phyloP scores from a whole-genome alignment of 495 filamentous ascomycete genomes.

The Podospora comata region DNA sequence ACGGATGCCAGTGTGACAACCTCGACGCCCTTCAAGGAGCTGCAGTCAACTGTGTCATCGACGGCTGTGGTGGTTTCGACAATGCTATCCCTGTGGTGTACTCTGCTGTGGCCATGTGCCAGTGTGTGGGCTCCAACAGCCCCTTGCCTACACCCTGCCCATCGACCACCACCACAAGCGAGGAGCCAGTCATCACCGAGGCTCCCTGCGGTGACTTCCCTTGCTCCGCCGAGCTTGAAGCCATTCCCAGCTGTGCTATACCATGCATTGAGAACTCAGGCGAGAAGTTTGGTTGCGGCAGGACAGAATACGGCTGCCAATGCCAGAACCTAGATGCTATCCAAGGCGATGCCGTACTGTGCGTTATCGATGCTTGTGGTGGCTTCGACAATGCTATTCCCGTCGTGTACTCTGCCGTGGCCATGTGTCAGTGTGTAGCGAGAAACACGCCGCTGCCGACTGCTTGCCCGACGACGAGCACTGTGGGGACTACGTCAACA shows the following conservation, averaged over 20 bases:
- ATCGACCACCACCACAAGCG: not conserved
- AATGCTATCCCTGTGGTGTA: not conserved
- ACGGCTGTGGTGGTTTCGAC: not conserved
- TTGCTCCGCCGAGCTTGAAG: not conserved
- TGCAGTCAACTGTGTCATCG: not conserved
- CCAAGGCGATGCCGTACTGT: not conserved
- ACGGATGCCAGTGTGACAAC: conserved; percentile 9
- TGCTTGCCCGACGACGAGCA: not conserved
- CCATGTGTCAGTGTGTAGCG: not conserved
- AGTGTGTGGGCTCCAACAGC: not conserved
- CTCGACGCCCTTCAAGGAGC: not conserved
- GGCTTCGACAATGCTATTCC: not conserved
- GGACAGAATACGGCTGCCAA: not conserved
- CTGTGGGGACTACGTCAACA: not conserved
- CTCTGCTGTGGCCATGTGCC: not conserved
- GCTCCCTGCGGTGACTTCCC: not conserved
- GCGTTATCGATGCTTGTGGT: not conserved
- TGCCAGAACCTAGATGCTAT: not conserved
- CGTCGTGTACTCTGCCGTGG: not conserved
- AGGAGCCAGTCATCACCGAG: not conserved
- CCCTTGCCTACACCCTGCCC: not conserved
- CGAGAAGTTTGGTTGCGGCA: not conserved
- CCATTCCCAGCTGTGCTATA: not conserved
- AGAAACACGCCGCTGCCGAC: not conserved
- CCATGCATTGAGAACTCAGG: not conserved